Evolutionary conservation across 495 filamentous ascomycete species (phyloP).

Genomic region (Tuber borchii): DNA sequence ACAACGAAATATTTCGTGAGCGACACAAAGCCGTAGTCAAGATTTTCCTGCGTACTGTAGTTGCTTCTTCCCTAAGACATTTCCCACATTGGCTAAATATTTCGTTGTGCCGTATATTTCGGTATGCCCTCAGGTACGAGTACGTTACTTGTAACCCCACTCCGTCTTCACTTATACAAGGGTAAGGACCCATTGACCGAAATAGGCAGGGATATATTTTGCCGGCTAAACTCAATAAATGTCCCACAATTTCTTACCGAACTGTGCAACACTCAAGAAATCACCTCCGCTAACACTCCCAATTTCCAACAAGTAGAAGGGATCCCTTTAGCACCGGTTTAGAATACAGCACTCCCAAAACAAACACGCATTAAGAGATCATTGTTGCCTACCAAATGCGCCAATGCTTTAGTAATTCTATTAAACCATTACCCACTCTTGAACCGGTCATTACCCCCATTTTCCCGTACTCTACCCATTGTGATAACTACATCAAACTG

Average conservation of each 20-base stretch:
- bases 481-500: slow-evolving; percentile 69
- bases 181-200: background rate
- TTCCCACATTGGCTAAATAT: too few species aligned
- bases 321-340: background rate
- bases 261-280: background rate
- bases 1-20: too few species aligned
- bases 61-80: too few species aligned
- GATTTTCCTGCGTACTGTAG: too few species aligned
- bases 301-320: background rate
- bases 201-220: background rate
- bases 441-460: background rate
- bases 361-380: background rate
- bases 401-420: background rate
- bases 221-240: background rate
- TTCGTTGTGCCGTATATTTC: too few species aligned
- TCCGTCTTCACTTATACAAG: background rate
- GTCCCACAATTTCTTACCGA: background rate
- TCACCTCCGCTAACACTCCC: background rate
- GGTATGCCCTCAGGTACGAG: too few species aligned
- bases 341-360: background rate
- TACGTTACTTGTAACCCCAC: too few species aligned
- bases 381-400: background rate
- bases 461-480: background rate
- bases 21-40: too few species aligned
- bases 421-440: background rate